These are phyloP conservation scores for Penicillium sp. DNA, from an alignment of 2,329 filamentous ascomycete species.

Conservation along the genomic window DNA sequence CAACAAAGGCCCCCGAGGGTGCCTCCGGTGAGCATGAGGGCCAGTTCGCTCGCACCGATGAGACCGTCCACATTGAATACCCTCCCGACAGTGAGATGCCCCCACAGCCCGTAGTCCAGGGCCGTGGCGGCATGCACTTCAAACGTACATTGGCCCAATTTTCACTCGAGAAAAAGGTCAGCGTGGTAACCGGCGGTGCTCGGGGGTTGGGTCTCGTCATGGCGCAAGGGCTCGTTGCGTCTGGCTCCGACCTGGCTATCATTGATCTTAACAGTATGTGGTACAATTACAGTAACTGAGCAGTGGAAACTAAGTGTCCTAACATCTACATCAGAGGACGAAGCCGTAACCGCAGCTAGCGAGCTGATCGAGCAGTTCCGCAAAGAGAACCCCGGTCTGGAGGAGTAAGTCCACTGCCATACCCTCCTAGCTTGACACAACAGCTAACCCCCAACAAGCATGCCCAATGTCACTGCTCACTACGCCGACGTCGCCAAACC, in stretches of 20 bases:
- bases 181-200: conserved; percentile 85
- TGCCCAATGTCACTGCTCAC: conserved; percentile 85
- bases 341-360: conserved; percentile 74
- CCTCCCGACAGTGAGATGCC: conserved; percentile 73
- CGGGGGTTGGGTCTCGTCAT: conserved; percentile 87
- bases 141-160: conserved; percentile 84
- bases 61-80: conserved; percentile 74
- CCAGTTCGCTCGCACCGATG: conserved; percentile 75
- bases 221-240: conserved; percentile 85
- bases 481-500: conserved; percentile 82
- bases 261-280: conserved; percentile 85
- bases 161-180: conserved; percentile 79
- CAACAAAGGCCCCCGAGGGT: conserved; percentile 33
- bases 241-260: conserved; percentile 84
- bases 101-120: conserved; percentile 66
- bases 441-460: conserved; percentile 41
- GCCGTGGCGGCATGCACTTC: conserved; percentile 75
- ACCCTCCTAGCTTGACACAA: neutral
- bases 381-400: conserved; percentile 73
- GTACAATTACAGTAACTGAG: neutral
- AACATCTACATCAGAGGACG: conserved; percentile 61
- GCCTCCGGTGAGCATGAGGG: conserved; percentile 54
- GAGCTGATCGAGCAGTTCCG: conserved; percentile 73
- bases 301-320: neutral
- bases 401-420: conserved; percentile 52